Percentiles rank a stretch among this genome's conserved stretches.
Conservation (phyloP, 441 rosid species). For the Corymbia citriodora region DNA sequence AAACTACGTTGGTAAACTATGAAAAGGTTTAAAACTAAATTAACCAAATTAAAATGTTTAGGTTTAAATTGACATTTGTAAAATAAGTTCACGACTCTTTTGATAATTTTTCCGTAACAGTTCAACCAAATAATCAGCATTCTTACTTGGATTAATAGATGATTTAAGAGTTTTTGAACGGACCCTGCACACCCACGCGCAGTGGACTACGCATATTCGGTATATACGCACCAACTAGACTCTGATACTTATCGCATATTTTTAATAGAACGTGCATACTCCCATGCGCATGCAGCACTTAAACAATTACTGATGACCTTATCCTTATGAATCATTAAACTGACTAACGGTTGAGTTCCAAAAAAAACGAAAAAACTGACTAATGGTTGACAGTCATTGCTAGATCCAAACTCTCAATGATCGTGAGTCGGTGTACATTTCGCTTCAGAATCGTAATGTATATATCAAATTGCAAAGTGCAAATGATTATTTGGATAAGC, state of each 20-base stretch:
- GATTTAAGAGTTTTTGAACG: too few species aligned
- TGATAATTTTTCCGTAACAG: too few species aligned
- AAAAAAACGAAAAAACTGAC: too few species aligned
- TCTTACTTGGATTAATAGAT: too few species aligned
- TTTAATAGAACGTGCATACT: background rate
- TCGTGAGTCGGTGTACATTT: background rate
- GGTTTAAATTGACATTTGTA: too few species aligned
- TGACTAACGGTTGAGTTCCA: background rate
- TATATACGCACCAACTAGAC: fast-evolving
- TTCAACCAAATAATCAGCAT: too few species aligned
- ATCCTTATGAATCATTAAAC: background rate
- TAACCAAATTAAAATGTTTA: too few species aligned
- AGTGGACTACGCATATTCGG: too few species aligned
- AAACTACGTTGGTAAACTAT: too few species aligned
- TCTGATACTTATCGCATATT: background rate
- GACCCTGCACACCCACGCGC: too few species aligned
- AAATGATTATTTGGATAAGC: background rate
- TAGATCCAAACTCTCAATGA: background rate
- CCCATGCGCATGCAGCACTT: background rate
- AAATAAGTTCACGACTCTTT: too few species aligned
- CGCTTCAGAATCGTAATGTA: background rate
- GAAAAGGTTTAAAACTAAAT: too few species aligned
- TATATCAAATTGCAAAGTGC: background rate
- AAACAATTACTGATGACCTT: background rate
- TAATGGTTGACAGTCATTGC: background rate